phyloP scores from a whole-genome alignment of 2,329 filamentous ascomycete species.

The Aspergillus nomiae region DNA sequence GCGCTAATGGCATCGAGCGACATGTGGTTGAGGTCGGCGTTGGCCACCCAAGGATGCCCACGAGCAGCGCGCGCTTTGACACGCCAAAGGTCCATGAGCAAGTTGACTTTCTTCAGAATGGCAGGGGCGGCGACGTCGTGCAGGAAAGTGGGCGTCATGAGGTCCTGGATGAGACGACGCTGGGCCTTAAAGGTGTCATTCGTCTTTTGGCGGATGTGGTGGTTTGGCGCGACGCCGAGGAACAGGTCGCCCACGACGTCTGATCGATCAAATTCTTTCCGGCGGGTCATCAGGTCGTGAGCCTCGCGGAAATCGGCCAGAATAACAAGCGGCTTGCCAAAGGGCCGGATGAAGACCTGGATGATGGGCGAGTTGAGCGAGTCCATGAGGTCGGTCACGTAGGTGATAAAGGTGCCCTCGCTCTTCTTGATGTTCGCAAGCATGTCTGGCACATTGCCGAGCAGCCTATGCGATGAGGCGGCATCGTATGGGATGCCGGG shows the following conservation, averaged over 20 bases:
- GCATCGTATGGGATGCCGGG: not conserved
- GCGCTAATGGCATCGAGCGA: constrained; percentile 39
- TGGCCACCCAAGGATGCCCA: constrained; percentile 35
- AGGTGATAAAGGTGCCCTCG: not conserved
- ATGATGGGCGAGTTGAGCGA: constrained; percentile 45
- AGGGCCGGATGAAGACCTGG: constrained; percentile 52
- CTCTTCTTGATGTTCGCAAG: not conserved
- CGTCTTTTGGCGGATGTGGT: not conserved
- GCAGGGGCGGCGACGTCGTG: not conserved
- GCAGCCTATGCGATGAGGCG: not conserved
- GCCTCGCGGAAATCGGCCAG: constrained; percentile 29
- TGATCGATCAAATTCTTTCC: constrained; percentile 23
- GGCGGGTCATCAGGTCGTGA: constrained; percentile 18
- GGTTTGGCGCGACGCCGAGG: not conserved
- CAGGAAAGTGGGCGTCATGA: constrained; percentile 30
- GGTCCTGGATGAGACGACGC: constrained; percentile 30
- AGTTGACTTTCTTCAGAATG: constrained; percentile 5
- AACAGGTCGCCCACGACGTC: not conserved
- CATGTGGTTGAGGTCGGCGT: constrained; percentile 37
- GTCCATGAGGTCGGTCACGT: not conserved
- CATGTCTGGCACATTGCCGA: not conserved
- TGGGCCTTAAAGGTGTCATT: not conserved
- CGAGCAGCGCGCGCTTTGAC: constrained; percentile 30
- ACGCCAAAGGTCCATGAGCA: constrained; percentile 34
- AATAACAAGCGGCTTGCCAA: constrained; percentile 47